Base-by-base conservation (phyloP, 306 rosid species). In the Senna tora region DNA sequence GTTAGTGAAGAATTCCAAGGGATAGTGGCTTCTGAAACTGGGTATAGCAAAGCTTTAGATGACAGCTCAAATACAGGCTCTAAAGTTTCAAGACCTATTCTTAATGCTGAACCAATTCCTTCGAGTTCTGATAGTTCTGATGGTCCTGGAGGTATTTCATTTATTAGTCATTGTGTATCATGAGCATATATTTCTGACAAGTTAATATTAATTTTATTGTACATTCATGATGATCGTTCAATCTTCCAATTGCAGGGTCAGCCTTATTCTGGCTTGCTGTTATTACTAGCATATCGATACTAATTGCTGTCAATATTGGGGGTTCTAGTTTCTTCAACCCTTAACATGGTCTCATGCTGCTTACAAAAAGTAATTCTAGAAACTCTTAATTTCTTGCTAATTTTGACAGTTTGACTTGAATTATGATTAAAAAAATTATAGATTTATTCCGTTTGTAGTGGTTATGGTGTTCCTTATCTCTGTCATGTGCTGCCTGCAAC, bases 1-100 rank as follows among this genome's bases (percentile, higher is more conserved):
- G 96, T 91, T 57, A 95, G 99, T 5, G 99, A 95, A 84, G 97
- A 95, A 79, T 95, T 95, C 81, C 93, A 80, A 85, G 97, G 99
- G 56, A 95, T 95, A 69, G 97, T 95, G 64, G 90, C 99, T 45
- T 89, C 96, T 19, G 99, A 95, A 65, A 58, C 89, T 0, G 88
- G 92, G 49, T 73, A 65, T 72, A 51, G 75, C 56, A 95, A 84
- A 83, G 56, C 42, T 80, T 77, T 12, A 21, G 87, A 86, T 62
- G 90, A 88, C 79, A 74, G 62, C 79, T 67, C 81, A 53, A 81
- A 52, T 61, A 25, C 52, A 56, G 85, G 82, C 20, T 19, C 90
- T 8, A 82, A 80, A 59, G 67, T 42, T 25, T 65, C 86, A 67
- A 81, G 79, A 73, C 70, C 89, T 9, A 80, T 74, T 77, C 51